Conservation (phyloP, 1,139 yeast genomes). For the Geotrichum citri-aurantii region DNA sequence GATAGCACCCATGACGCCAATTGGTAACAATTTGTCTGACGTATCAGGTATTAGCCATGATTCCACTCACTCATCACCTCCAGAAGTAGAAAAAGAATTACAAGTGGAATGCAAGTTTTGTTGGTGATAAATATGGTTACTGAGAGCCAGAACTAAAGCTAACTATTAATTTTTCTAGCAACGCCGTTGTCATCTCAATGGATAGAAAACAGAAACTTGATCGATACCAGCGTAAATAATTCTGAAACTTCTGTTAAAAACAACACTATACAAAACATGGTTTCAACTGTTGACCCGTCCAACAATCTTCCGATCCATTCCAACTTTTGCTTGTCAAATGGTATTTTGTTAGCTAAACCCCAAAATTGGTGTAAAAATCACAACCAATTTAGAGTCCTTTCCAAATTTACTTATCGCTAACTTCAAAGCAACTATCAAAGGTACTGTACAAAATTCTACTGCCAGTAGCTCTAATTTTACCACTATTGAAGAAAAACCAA, state of each 20-base stretch:
- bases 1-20: neutral
- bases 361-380: neutral
- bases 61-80: neutral
- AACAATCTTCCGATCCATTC: neutral
- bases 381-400: neutral
- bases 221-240: neutral
- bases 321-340: neutral
- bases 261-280: neutral
- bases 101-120: neutral
- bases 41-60: neutral
- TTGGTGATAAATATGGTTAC: too few relatives aligned
- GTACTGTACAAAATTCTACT: neutral
- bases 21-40: too few relatives aligned
- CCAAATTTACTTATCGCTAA: neutral
- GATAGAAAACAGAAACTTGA: neutral
- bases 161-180: neutral
- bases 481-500: neutral
- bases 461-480: neutral
- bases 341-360: neutral
- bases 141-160: neutral
- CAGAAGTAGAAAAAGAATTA: neutral
- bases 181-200: neutral
- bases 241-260: neutral
- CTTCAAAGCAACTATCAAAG: neutral
- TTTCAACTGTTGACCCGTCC: neutral